Evolutionary conservation across 2,329 filamentous ascomycete genomes (phyloP).

Genomic region (Sporothrix pseudoabietina): DNA sequence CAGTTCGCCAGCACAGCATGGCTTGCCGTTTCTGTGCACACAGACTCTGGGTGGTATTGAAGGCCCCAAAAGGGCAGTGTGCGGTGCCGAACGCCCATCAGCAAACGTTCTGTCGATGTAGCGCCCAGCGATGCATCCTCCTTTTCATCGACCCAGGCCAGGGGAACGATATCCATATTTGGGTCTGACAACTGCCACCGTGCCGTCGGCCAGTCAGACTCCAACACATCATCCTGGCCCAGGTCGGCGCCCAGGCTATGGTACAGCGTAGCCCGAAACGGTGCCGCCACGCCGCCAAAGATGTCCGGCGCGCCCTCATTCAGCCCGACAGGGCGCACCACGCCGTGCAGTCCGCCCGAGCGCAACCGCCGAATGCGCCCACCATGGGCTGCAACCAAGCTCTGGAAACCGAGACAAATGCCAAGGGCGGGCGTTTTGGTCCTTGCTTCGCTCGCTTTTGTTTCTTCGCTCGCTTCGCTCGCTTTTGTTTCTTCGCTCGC

Average conservation of each 20-base stretch:
- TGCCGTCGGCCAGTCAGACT: conserved; percentile 42
- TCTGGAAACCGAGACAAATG: conserved; percentile 89
- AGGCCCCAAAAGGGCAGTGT: conserved; percentile 78
- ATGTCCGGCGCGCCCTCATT: conserved; percentile 54
- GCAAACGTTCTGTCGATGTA: conserved; percentile 52
- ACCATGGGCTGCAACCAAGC: conserved; percentile 69
- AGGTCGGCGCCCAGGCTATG: conserved; percentile 65
- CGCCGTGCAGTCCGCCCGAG: conserved; percentile 74
- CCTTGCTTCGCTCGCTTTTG: not conserved
- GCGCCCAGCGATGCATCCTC: conserved; percentile 45
- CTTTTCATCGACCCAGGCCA: conserved; percentile 60
- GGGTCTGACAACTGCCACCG: conserved; percentile 46
- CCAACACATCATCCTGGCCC: conserved; percentile 49
- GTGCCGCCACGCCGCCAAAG: conserved; percentile 60
- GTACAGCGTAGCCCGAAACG: conserved; percentile 73
- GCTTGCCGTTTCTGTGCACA: conserved; percentile 73
- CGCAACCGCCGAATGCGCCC: conserved; percentile 61
- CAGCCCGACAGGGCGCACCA: conserved; percentile 59
- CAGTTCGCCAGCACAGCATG: conserved; percentile 70
- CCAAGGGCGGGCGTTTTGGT: conserved; percentile 68
- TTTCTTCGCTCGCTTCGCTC: too few relatives aligned
- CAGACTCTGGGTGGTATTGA: conserved; percentile 88
- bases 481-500: not conserved
- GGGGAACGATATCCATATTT: conserved; percentile 53
- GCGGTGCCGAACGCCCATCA: conserved; percentile 76